These are phyloP conservation scores for Actinomortierella wolfii DNA, from an alignment of 371 early-diverging fungal genomes.

Conservation along the genomic window DNA sequence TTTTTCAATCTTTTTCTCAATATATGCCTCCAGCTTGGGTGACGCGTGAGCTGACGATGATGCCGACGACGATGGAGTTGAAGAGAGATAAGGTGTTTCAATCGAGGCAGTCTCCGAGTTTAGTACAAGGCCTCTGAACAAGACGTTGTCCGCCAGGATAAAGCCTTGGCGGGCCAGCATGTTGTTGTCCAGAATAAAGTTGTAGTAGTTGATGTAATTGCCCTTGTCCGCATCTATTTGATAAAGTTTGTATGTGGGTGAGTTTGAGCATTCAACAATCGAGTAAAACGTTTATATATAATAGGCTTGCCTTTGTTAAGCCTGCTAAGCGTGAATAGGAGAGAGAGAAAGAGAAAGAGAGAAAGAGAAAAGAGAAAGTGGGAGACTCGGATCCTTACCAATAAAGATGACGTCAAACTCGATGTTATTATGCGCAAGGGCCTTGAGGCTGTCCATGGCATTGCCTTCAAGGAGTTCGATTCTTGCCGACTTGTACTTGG, in stretches of 20 bases:
- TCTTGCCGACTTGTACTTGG: constrained; percentile 1
- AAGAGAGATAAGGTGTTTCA: neutral
- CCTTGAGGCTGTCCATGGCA: constrained; percentile 32
- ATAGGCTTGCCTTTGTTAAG: neutral
- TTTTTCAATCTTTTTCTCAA: neutral
- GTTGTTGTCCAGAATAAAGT: constrained; percentile 54
- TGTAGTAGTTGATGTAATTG: constrained; percentile 57
- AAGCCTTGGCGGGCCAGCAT: constrained; percentile 55
- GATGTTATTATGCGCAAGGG: constrained; percentile 19
- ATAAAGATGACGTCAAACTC: constrained; percentile 60
- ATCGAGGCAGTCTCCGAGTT: constrained; percentile 3
- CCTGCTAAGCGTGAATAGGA: neutral
- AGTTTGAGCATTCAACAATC: neutral
- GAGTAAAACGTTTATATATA: neutral
- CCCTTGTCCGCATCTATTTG: constrained; percentile 66
- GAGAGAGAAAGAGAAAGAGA: neutral
- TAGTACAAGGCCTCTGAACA: constrained; percentile 22
- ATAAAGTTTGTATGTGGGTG: neutral
- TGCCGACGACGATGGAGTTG: constrained; percentile 8
- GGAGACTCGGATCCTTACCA: constrained; percentile 42
- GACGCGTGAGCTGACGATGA: neutral
- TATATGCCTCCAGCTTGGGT: neutral
- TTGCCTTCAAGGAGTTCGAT: constrained; percentile 36
- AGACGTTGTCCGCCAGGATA: constrained; percentile 65
- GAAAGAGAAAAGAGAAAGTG: neutral